Percentiles rank a stretch among this genome's conserved stretches.
These are phyloP conservation scores for Brettanomyces bruxellensis DNA, from an alignment of 805 yeast species.

Conservation along the genomic window DNA sequence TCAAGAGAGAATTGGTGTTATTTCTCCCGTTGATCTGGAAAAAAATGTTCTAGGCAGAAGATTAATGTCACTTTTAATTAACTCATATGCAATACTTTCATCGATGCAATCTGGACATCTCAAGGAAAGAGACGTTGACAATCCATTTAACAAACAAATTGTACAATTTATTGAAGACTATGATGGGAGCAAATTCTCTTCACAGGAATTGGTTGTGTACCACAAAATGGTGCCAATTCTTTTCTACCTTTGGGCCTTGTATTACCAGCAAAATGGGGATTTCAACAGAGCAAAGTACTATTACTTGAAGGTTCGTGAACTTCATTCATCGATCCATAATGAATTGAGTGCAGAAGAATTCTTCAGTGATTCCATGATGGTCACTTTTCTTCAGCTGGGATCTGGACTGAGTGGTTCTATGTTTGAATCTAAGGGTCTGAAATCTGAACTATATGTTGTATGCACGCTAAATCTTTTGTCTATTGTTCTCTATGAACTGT, in stretches of 20 bases:
- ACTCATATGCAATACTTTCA: conserved; percentile 30
- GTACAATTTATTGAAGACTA: conserved; percentile 28
- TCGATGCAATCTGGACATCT: conserved; percentile 19
- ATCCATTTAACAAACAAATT: conserved; percentile 5
- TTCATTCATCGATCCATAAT: conserved; percentile 10
- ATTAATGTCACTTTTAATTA: conserved; percentile 22
- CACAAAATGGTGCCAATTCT: conserved; percentile 29
- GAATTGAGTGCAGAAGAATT: conserved; percentile 15
- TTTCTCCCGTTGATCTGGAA: conserved; percentile 12
- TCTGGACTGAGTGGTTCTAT: conserved; percentile 18
- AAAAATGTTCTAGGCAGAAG: conserved; percentile 21
- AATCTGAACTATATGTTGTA: conserved; percentile 16
- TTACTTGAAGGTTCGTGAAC: conserved; percentile 26
- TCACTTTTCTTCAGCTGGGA: conserved; percentile 13
- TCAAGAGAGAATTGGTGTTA: background rate
- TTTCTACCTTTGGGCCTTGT: conserved; percentile 31
- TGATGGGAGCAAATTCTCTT: conserved; percentile 27
- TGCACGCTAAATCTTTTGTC: conserved; percentile 18
- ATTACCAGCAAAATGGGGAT: conserved; percentile 30
- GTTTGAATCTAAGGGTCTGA: conserved; percentile 11
- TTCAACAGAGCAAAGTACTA: conserved; percentile 30
- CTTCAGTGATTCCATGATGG: conserved; percentile 15
- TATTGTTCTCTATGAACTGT: conserved; percentile 12
- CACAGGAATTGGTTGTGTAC: conserved; percentile 31
- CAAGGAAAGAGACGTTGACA: background rate